Base-by-base conservation (phyloP, 495 filamentous ascomycete genomes). In the Tuber microsphaerosporum region DNA sequence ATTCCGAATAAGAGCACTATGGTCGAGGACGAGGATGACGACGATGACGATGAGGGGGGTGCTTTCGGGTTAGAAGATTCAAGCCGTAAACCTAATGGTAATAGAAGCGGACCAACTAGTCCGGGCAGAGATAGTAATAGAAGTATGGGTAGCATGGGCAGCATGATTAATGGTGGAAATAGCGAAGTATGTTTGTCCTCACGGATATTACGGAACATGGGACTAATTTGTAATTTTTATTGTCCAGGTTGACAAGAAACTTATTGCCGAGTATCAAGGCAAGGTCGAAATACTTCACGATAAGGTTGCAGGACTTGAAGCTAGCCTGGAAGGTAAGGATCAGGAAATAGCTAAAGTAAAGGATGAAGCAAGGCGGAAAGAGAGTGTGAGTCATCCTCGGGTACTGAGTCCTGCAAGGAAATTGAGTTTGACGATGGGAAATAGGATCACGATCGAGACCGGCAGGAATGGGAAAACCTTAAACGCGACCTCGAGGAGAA, bases 1-100 rank as follows among this genome's bases (percentile, higher is more conserved):
- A 90, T 97, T 39, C 96, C 95, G 9, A 98, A 97, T 80, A 99
- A 98, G 84, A 96, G 94, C 79, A 98, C 93, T 0, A 93, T 99
- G 91, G 92, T 98, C 22, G 95, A 99, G 83, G 95, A 99, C 84
- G 95, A 97, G 77, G 94, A 96, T 77, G 91, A 94, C 79, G 85
- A 87, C 71, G 90, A 92, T 74, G 88, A 90, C 83, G 87, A 89
- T 76, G 87, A 88, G 42, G 88, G 87, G 76, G 89, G 91, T 84
- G 86, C 90, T 45, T 91, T 92, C 85, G 87, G 86, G 73, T 77
- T 91, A 70, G 87, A 91, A 82, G 85, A 85, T 72, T 78, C 86
- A 80, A 80, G 83, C 76, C 78, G 83, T 74, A 85, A 85, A 37
- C 84, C 84, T 56, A 85, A 86, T 72, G 92, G 89, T 71, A 88